Conservation (phyloP, 306 rosid species). For the Casuarina glauca region DNA sequence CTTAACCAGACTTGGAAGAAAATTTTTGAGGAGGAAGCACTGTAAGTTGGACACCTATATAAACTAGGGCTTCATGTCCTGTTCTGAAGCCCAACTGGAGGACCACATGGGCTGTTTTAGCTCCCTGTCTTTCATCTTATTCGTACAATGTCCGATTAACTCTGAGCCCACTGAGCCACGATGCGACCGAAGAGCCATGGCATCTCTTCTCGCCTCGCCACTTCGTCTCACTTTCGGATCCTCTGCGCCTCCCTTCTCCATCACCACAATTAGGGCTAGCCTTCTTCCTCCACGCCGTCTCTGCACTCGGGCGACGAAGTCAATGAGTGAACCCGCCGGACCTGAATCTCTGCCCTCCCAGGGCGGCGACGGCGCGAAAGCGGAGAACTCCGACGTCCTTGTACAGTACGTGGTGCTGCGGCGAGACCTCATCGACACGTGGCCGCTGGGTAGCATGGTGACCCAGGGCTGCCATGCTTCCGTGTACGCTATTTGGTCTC, state of each 20-base stretch:
- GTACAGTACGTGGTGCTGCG: conserved; percentile 94
- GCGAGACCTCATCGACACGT: conserved; percentile 80
- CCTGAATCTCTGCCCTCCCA: conserved; percentile 9
- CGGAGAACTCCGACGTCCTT: conserved; percentile 46
- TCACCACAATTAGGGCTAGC: conserved; percentile 16
- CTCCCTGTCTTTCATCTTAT: too few relatives aligned
- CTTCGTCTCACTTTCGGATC: conserved; percentile 35
- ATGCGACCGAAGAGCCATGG: conserved; percentile 33
- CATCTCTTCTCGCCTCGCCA: conserved; percentile 31
- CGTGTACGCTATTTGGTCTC: conserved; percentile 73
- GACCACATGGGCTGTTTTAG: too few relatives aligned
- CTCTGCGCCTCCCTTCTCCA: conserved; percentile 13
- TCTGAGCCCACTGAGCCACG: conserved; percentile 1
- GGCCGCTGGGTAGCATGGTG: conserved; percentile 87
- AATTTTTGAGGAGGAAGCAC: too few relatives aligned
- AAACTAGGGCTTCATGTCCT: too few relatives aligned
- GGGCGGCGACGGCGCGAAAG: conserved; percentile 21
- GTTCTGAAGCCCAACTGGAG: too few relatives aligned
- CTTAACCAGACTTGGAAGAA: too few relatives aligned
- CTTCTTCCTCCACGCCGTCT: conserved; percentile 10
- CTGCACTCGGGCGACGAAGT: conserved; percentile 29
- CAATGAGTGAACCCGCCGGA: conserved; percentile 68
- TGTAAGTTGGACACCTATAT: too few relatives aligned
- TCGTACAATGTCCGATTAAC: not conserved
- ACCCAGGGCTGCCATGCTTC: conserved; percentile 95